Base-by-base conservation (phyloP, 331 rosid species). In the Rhamnella rubrinervis region DNA sequence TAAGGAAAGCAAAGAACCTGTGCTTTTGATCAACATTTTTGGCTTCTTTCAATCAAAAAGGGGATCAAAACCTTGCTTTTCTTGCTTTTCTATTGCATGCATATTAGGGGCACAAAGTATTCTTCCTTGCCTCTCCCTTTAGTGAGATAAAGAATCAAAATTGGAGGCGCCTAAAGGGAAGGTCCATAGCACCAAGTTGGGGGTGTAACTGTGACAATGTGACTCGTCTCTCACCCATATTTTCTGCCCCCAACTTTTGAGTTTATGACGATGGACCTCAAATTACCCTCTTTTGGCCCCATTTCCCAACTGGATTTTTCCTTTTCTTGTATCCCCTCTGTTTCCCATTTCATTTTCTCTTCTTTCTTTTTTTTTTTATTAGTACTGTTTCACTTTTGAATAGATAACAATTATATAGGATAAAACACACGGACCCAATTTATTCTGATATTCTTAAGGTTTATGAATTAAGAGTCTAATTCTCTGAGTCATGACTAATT, bases 1-100 rank as follows among this genome's bases (percentile, higher is more conserved):
- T 5, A 31, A 31, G 35, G 6, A 31, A 31, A 44, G 49, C 49
- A 44, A 44, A 44, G 49, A 44, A 44, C 49, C 49, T 9, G 14
- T 44, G 49, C 13, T 44, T 44, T 44, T 44, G 35, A 31, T 31
- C 13, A 44, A 40, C 3, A 14, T 9, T 44, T 44, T 44, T 44
- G 49, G 4, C 16, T 8, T 44, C 49, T 44, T 44, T 44, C 5
- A 31, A 31, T 31, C 3, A 31, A 31, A 31, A 31, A 31, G 35
- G 35, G 3, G 35, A 31, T 31, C 35, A 82, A 84, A 78, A 78
- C 69, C n/a, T 85, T 44, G 66, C 87, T n/a, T n/a, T n/a, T n/a
- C n/a, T n/a, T n/a, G n/a, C n/a, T 77, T 68, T 71, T 40, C 44
- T 60, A 15, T 41, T 18, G 3, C 63, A 41, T 20, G 41, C 77